Evolutionary conservation across 2,329 filamentous ascomycete species (phyloP).

Genomic region (Cylindrodendrum hubeiense): DNA sequence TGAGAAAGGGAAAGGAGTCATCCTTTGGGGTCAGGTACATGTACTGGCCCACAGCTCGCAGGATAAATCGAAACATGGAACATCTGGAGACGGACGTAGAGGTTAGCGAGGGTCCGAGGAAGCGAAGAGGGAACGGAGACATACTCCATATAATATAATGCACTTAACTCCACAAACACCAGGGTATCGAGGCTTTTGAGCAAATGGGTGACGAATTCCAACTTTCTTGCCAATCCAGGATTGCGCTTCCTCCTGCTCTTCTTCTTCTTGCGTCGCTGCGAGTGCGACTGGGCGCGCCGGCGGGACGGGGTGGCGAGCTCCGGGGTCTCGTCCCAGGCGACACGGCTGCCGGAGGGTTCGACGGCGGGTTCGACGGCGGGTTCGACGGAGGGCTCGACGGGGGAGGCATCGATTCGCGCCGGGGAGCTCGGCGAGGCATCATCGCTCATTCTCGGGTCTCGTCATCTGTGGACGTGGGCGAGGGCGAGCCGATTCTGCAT

Average conservation of each 20-base stretch:
- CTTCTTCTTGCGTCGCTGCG: conserved; percentile 52
- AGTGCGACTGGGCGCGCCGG: conserved; percentile 31
- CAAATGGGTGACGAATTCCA: conserved; percentile 71
- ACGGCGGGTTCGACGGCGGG: conserved; percentile 33
- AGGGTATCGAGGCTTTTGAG: conserved; percentile 72
- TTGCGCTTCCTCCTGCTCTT: conserved; percentile 53
- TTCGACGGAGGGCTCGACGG: conserved; percentile 54
- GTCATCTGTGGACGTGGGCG: conserved; percentile 47
- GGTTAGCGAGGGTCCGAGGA: conserved; percentile 12
- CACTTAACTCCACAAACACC: conserved; percentile 73
- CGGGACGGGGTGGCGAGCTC: conserved; percentile 26
- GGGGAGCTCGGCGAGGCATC: conserved; percentile 59
- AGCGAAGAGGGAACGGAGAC: conserved; percentile 37
- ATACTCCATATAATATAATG: conserved; percentile 79
- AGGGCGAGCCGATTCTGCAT: conserved; percentile 6
- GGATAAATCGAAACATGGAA: conserved; percentile 72
- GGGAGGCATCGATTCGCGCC: conserved; percentile 47
- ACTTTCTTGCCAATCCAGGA: conserved; percentile 66
- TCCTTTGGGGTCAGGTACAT: conserved; percentile 74
- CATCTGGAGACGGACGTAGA: conserved; percentile 59
- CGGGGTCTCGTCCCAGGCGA: conserved; percentile 33
- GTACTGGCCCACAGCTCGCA: conserved; percentile 71
- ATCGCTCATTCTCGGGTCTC: conserved; percentile 63
- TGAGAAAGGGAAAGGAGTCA: conserved; percentile 66
- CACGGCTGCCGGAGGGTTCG: conserved; percentile 32